Percentiles rank a stretch among this genome's conserved stretches.
Evolutionary conservation across 768 basidiomycete species (phyloP).

Genomic region (Imleria badia): DNA sequence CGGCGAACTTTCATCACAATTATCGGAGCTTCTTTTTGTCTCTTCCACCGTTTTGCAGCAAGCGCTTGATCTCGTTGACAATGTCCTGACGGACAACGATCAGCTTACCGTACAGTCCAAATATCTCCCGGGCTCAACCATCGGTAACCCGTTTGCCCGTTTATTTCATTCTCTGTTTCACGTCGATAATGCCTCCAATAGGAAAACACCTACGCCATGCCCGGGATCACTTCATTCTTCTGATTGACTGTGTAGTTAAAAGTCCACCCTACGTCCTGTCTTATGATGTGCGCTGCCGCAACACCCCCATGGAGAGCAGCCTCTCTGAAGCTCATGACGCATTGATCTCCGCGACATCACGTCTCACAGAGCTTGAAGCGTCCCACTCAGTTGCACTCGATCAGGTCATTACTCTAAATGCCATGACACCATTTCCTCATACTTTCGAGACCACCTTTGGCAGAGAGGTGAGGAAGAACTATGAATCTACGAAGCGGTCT

Average conservation of each 20-base stretch:
- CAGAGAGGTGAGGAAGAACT: constrained; percentile 56
- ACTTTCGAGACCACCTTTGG: constrained; percentile 79
- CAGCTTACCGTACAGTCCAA: constrained; percentile 70
- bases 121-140: constrained; percentile 83
- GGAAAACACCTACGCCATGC: constrained; percentile 88
- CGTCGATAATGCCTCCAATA: constrained; percentile 27
- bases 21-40: constrained; percentile 62
- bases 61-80: constrained; percentile 69
- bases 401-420: constrained; percentile 68
- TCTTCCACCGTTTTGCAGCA: constrained; percentile 68
- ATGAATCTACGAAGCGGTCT: neutral
- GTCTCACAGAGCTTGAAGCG: constrained; percentile 50
- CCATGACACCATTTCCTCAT: constrained; percentile 77
- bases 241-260: constrained; percentile 53
- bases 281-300: constrained; percentile 74
- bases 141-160: constrained; percentile 48
- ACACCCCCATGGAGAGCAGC: constrained; percentile 82
- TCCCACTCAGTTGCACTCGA: constrained; percentile 46
- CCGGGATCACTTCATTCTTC: constrained; percentile 75
- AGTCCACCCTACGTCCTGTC: constrained; percentile 55
- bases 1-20: constrained; percentile 24
- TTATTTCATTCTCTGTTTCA: neutral
- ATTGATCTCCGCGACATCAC: constrained; percentile 53
- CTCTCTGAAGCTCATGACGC: constrained; percentile 58
- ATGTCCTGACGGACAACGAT: constrained; percentile 61